Percentiles rank a stretch among this genome's conserved stretches.
These are phyloP conservation scores for Excoecaria agallocha DNA, from an alignment of 345 rosid species.

Conservation along the genomic window DNA sequence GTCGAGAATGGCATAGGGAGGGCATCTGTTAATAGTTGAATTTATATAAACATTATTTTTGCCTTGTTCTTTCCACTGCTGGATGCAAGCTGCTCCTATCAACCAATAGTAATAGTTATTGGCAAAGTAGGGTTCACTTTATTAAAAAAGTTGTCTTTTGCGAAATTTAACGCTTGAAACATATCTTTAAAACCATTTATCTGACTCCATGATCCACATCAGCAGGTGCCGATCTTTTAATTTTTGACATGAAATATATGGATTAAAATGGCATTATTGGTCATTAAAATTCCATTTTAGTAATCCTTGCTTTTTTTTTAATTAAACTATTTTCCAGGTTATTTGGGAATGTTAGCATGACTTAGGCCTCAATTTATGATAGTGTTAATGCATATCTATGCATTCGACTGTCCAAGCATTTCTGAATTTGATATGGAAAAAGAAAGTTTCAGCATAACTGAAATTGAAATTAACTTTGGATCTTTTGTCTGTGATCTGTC, in stretches of 20 bases:
- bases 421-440: background rate
- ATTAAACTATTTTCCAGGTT: background rate
- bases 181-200: background rate
- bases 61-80: background rate
- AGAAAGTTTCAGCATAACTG: background rate
- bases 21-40: no score
- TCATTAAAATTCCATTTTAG: background rate
- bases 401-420: background rate
- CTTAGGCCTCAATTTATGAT: background rate
- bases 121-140: background rate
- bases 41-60: background rate
- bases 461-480: background rate
- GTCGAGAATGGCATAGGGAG: background rate
- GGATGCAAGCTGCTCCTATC: background rate
- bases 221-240: background rate
- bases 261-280: background rate
- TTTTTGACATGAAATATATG: background rate
- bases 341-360: background rate
- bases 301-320: background rate
- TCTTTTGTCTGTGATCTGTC: background rate
- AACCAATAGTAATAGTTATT: background rate
- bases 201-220: background rate
- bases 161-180: background rate
- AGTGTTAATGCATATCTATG: background rate
- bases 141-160: no score